Percentiles rank a stretch among this genome's conserved stretches.
phyloP scores from a whole-genome alignment of 805 yeast genomes.

The Jamesozyma spencerorum region DNA sequence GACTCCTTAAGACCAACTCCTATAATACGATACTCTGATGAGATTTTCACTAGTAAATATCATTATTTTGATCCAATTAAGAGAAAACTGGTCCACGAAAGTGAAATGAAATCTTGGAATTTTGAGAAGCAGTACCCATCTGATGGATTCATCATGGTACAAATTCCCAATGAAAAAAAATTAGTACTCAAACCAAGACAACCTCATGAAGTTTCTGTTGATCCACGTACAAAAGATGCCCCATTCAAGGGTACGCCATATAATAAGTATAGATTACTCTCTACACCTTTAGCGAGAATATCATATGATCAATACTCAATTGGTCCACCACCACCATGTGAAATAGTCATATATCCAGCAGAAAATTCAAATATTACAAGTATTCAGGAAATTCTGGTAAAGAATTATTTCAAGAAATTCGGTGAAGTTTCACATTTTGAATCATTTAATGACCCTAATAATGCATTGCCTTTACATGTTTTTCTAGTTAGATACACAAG shows the following conservation, averaged over 20 bases:
- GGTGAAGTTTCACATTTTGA: conserved; percentile 57
- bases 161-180: conserved; percentile 12
- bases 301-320: conserved; percentile 62
- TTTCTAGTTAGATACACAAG: conserved; percentile 57
- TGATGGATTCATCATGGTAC: conserved; percentile 18
- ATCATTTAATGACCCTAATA: conserved; percentile 56
- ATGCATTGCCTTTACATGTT: conserved; percentile 73
- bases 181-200: conserved; percentile 15
- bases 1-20: conserved; percentile 16
- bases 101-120: conserved; percentile 22
- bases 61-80: conserved; percentile 25
- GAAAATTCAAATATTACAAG: conserved; percentile 3
- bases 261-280: conserved; percentile 12
- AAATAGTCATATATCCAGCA: conserved; percentile 57
- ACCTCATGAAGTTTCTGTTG: conserved; percentile 13
- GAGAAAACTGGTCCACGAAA: conserved; percentile 15
- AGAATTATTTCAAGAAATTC: conserved; percentile 48
- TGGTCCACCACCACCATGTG: conserved; percentile 65
- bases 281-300: conserved; percentile 22
- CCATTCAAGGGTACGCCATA: conserved; percentile 3
- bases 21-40: conserved; percentile 15
- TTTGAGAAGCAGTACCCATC: conserved; percentile 12
- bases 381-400: conserved; percentile 21
- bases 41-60: conserved; percentile 18
- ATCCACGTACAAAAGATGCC: conserved; percentile 17